phyloP scores from a whole-genome alignment of 164 flowering plant species.

The Nymphaea thermarum region DNA sequence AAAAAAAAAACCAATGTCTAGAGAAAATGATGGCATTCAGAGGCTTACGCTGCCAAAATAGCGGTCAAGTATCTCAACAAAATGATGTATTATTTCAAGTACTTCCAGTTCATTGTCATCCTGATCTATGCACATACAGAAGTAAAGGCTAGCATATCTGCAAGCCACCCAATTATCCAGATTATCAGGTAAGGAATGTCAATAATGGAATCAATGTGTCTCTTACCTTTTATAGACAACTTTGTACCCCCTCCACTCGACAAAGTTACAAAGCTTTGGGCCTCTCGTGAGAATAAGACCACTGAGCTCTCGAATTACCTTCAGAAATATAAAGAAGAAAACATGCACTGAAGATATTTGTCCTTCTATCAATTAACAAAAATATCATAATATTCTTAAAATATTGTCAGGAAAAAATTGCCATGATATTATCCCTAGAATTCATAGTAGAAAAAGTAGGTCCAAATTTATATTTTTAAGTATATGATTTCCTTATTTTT shows the following conservation, averaged over 20 bases:
- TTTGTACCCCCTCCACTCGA: conserved; percentile 87
- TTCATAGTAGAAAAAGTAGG: no score
- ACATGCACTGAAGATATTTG: no score
- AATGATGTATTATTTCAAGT: conserved; percentile 85
- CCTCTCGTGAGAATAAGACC: conserved; percentile 75
- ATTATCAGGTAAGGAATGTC: not conserved
- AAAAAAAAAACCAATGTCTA: not conserved
- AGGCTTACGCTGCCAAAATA: conserved; percentile 83
- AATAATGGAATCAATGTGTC: not conserved
- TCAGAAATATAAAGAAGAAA: not conserved
- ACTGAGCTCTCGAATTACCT: conserved; percentile 90
- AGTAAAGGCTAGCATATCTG: conserved; percentile 87
- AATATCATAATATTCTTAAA: no score
- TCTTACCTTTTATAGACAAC: conserved; percentile 87
- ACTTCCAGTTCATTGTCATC: conserved; percentile 82
- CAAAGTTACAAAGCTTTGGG: conserved; percentile 90
- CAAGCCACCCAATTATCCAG: not conserved
- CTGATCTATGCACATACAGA: conserved; percentile 88
- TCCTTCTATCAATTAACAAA: no score
- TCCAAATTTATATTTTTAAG: no score
- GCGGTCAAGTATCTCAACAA: conserved; percentile 84
- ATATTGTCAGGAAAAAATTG: no score
- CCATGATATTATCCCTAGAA: no score
- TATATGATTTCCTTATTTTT: no score
- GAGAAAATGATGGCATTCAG: not conserved